Evolutionary conservation across 2,329 filamentous ascomycete genomes (phyloP).

Genomic region (Microascus cirrosus): DNA sequence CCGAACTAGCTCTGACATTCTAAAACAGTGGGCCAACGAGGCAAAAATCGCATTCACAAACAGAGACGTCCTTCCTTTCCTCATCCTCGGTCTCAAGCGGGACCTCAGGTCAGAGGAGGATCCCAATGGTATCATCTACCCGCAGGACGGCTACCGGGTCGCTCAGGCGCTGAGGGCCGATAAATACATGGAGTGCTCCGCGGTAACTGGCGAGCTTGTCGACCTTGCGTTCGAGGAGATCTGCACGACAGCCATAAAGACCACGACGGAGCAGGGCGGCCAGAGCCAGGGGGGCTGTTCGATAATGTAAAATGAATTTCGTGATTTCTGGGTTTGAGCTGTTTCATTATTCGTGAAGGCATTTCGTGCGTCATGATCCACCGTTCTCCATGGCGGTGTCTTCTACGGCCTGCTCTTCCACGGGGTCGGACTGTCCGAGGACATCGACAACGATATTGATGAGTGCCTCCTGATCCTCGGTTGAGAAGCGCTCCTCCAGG

Average conservation of each 20-base stretch:
- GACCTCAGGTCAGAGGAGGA: constrained; percentile 47
- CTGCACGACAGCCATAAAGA: constrained; percentile 41
- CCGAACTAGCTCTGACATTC: neutral
- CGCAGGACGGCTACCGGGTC: constrained; percentile 45
- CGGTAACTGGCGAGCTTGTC: constrained; percentile 47
- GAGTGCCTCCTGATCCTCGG: constrained; percentile 48
- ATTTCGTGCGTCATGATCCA: neutral
- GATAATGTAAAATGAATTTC: constrained; percentile 28
- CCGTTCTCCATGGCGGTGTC: constrained; percentile 10
- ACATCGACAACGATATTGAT: constrained; percentile 44
- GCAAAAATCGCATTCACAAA: constrained; percentile 34
- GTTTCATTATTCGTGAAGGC: neutral
- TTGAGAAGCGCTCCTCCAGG: constrained; percentile 46
- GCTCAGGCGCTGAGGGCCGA: constrained; percentile 49
- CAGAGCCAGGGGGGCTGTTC: constrained; percentile 44
- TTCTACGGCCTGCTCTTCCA: constrained; percentile 16
- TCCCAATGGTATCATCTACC: constrained; percentile 49
- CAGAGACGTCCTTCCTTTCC: constrained; percentile 37
- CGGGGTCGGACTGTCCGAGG: constrained; percentile 38
- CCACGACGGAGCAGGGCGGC: constrained; percentile 31
- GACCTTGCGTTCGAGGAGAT: constrained; percentile 49
- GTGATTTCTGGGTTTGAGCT: neutral
- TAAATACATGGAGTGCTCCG: constrained; percentile 54
- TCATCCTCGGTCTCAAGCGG: constrained; percentile 49
- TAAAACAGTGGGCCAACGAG: constrained; percentile 43